Percentiles rank a stretch among this genome's conserved stretches.
These are phyloP conservation scores for Ambrosiella beaveri DNA, from an alignment of 2,329 filamentous ascomycete genomes.

Conservation along the genomic window DNA sequence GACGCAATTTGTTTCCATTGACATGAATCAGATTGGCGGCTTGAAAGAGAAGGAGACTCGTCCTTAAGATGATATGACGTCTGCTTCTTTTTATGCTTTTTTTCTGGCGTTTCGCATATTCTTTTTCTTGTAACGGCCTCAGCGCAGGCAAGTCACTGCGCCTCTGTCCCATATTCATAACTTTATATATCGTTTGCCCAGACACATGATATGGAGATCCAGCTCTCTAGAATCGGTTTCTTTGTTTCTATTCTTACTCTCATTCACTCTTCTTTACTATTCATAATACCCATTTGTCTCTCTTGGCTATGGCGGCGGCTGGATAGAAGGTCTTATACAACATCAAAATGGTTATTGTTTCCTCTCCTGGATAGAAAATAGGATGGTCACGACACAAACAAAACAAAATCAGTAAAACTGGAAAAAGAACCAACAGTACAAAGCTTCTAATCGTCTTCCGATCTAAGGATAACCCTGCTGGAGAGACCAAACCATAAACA, in stretches of 20 bases:
- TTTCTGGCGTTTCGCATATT: neutral
- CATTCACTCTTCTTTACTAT: neutral
- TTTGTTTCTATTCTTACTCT: constrained; percentile 12
- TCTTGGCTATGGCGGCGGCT: constrained; percentile 1
- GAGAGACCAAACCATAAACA: neutral
- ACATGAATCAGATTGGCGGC: constrained; percentile 86
- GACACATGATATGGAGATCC: neutral
- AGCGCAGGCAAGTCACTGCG: neutral
- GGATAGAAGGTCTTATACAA: neutral
- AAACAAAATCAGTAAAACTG: neutral
- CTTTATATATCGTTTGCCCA: neutral
- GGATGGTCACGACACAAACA: neutral
- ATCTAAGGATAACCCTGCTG: neutral
- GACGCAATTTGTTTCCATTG: constrained; percentile 76
- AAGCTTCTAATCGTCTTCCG: neutral
- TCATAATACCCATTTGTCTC: constrained; percentile 11
- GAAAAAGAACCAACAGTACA: neutral
- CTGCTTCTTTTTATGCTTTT: constrained; percentile 1
- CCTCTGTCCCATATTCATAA: neutral
- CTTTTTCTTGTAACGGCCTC: constrained; percentile 1
- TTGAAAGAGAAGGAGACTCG: constrained; percentile 67
- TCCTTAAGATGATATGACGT: constrained; percentile 14
- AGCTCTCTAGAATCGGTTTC: neutral
- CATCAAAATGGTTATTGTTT: neutral
- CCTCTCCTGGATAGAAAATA: neutral